phyloP scores from a whole-genome alignment of 805 yeast genomes.

The Cyberlindnera mycetangii region DNA sequence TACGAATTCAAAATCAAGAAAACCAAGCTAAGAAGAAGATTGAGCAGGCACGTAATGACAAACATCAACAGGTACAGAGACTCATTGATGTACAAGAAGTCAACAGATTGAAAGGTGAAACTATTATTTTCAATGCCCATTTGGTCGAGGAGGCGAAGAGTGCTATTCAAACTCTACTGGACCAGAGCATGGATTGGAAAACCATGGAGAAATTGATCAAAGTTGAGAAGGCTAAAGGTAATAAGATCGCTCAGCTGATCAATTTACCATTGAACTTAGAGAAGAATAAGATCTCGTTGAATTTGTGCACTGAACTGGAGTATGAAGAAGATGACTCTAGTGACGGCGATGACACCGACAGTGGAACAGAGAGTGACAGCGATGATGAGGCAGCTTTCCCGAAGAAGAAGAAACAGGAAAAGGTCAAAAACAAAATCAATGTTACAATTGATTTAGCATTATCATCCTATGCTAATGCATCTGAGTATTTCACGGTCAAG shows the following conservation, averaged over 20 bases:
- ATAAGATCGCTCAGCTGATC: constrained; percentile 59
- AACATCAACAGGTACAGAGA: constrained; percentile 63
- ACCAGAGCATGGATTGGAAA: constrained; percentile 92
- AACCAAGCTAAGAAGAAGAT: constrained; percentile 71
- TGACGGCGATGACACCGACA: constrained; percentile 16
- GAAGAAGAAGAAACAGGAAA: constrained; percentile 10
- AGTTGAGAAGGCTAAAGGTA: constrained; percentile 66
- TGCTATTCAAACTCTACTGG: constrained; percentile 63
- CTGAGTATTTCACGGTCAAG: constrained; percentile 73
- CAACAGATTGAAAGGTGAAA: constrained; percentile 67
- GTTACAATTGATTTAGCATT: constrained; percentile 65
- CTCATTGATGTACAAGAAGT: constrained; percentile 59
- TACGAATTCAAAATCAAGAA: constrained; percentile 73
- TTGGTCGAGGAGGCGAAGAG: constrained; percentile 67
- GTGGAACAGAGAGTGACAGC: constrained; percentile 14
- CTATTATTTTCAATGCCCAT: constrained; percentile 66
- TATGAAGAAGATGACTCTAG: constrained; percentile 35
- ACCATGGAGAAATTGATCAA: constrained; percentile 75
- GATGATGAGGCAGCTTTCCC: constrained; percentile 9
- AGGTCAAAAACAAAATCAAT: constrained; percentile 33
- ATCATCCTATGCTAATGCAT: constrained; percentile 87
- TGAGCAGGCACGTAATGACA: constrained; percentile 71
- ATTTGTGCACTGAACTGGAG: constrained; percentile 46
- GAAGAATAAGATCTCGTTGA: constrained; percentile 61
- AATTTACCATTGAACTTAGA: constrained; percentile 65